Base-by-base conservation (phyloP, 2,329 filamentous ascomycete genomes). In the Colletotrichum nymphaeae region DNA sequence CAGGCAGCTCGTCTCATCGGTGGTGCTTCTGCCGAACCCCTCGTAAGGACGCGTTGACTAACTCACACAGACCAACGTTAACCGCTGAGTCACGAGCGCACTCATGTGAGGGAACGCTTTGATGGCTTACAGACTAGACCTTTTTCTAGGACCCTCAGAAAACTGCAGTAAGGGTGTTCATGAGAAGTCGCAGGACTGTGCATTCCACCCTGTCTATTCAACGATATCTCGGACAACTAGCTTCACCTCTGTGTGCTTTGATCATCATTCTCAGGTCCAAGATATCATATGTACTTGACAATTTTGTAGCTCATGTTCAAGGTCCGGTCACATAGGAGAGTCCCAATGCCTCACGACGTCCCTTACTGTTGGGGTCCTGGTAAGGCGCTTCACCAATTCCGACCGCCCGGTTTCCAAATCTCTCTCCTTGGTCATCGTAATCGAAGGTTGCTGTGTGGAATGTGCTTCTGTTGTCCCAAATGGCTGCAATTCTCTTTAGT, bases 381-480 rank as follows among this genome's bases (percentile, higher is more conserved):
- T 88, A 91, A 1, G 87, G 90, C 76, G 79, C 85, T 83, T 87
- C 90, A 14, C 86, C 90, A 6, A 90, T 84, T 8, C 85, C 87
- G 8, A 91, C 89, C 0, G 87, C 84, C 24, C 90, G 78, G 77
- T 90, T 85, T 30, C 88, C 86, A 63, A 84, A 83, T 60, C 90
- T 82, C 30, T 86, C 83, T 0, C 88, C 89, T 32, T 86, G 82
- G 1, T 83, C 84, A 16, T 85, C 85, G 57, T 90, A 91, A 75
- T 92, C 90, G 69, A 87, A 89, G 0, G 89, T 92, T 0, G 89
- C 89, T 12, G 86, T 87, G 76, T 92, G 90, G 79, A 88, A 91
- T 1, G 83, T 86, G 66, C 86, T 88, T 7, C 89, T 81, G 73
- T 92, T 92, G 75, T 92, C 90, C 90, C 90, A 92, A 73, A 92